Conservation (phyloP, 768 basidiomycete species). For the button mushroom (Agaricus bisporus) region DNA sequence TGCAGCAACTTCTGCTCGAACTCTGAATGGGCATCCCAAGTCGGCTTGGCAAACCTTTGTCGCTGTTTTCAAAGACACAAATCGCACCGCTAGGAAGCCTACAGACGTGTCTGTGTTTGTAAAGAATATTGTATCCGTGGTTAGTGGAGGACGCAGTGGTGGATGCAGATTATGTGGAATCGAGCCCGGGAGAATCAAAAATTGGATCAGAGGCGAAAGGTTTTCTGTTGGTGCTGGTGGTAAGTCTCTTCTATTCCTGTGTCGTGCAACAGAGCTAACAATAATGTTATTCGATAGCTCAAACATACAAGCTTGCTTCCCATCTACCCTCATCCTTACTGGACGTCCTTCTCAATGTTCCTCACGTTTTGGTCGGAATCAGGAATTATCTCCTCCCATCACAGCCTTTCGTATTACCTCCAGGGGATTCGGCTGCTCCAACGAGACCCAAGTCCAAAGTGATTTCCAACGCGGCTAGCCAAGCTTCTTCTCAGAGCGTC, state of each 20-base stretch:
- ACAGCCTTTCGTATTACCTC: slow-evolving; percentile 37
- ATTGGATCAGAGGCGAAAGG: slow-evolving; percentile 61
- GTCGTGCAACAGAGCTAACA: slow-evolving; percentile 4
- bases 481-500: not conserved
- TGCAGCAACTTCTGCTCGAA: slow-evolving; percentile 16
- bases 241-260: slow-evolving; percentile 25
- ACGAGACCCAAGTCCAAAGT: slow-evolving; percentile 9
- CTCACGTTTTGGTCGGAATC: slow-evolving; percentile 54
- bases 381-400: slow-evolving; percentile 55
- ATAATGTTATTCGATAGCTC: slow-evolving; percentile 34
- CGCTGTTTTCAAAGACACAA: slow-evolving; percentile 31
- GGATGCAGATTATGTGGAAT: slow-evolving; percentile 37
- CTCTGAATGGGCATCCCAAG: slow-evolving; percentile 9
- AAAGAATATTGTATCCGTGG: slow-evolving; percentile 49
- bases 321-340: slow-evolving; percentile 60
- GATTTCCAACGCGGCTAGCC: slow-evolving; percentile 7
- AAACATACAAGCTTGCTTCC: slow-evolving; percentile 66
- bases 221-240: slow-evolving; percentile 78
- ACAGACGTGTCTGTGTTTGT: slow-evolving; percentile 55
- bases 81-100: slow-evolving; percentile 40
- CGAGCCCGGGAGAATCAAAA: slow-evolving; percentile 41
- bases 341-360: slow-evolving; percentile 60
- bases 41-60: slow-evolving; percentile 24
- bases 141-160: slow-evolving; percentile 49
- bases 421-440: slow-evolving; percentile 24